Conservation (phyloP, 805 yeast genomes). For the Saturnispora diversa region DNA sequence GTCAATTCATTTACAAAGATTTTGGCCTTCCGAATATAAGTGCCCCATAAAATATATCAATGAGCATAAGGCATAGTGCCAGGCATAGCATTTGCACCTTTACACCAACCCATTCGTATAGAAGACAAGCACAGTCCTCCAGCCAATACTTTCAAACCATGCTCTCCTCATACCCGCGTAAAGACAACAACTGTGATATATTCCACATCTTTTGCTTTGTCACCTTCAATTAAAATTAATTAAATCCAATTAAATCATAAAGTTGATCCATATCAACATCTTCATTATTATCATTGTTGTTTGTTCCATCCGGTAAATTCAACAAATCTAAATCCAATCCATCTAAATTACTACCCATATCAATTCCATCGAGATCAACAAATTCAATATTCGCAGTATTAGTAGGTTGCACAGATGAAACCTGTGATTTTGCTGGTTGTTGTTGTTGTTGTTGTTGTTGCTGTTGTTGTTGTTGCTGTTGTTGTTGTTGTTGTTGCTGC, state of each 20-base stretch:
- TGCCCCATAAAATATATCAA: too few relatives aligned
- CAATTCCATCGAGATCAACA: constrained; percentile 6
- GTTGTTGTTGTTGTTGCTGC: background rate
- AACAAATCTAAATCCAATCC: constrained; percentile 25
- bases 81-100: too few relatives aligned
- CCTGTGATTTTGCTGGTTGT: constrained; percentile 8
- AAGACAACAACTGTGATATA: too few relatives aligned
- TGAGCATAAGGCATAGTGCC: too few relatives aligned
- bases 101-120: too few relatives aligned
- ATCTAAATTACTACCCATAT: constrained; percentile 17
- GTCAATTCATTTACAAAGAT: too few relatives aligned
- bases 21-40: too few relatives aligned
- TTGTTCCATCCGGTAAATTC: constrained; percentile 13
- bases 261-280: constrained; percentile 11
- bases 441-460: constrained; percentile 1
- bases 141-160: too few relatives aligned
- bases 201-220: background rate
- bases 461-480: constrained; percentile 4
- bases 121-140: too few relatives aligned
- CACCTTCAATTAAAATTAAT: background rate
- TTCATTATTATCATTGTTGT: constrained; percentile 5
- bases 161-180: too few relatives aligned
- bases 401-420: background rate
- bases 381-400: constrained; percentile 2
- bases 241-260: constrained; percentile 16